phyloP scores from a whole-genome alignment of 495 filamentous ascomycete genomes.

The Aspergillus sclerotiicarbonarius region DNA sequence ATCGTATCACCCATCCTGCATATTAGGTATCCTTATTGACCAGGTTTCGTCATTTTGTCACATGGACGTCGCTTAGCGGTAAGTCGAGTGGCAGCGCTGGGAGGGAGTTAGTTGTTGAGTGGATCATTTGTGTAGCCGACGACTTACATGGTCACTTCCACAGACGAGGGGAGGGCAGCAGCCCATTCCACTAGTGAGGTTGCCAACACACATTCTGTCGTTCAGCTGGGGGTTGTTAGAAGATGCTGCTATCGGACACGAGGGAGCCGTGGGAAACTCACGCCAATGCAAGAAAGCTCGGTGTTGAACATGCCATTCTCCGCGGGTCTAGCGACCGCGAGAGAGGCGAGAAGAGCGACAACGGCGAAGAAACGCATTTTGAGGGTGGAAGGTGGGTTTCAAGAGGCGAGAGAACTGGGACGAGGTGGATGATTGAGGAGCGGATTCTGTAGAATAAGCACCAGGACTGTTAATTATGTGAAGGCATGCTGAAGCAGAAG shows the following conservation, averaged over 20 bases:
- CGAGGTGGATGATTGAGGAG: not conserved
- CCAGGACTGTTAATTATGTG: not conserved
- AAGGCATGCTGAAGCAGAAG: not conserved
- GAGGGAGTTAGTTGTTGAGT: too few relatives aligned
- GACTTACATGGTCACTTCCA: conserved; percentile 1
- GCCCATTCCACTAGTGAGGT: conserved; percentile 5
- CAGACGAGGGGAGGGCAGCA: not conserved
- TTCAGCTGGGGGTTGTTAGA: not conserved
- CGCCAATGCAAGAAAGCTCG: not conserved
- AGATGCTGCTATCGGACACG: not conserved
- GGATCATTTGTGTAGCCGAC: too few relatives aligned
- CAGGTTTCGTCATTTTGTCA: not conserved
- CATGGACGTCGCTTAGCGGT: not conserved
- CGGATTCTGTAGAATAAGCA: not conserved
- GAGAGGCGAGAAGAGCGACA: not conserved
- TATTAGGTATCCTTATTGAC: not conserved
- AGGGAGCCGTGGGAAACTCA: not conserved
- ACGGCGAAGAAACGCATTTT: conserved; percentile 3
- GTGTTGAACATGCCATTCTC: conserved; percentile 4
- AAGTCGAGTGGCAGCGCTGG: not conserved
- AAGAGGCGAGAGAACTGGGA: not conserved
- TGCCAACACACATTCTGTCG: not conserved
- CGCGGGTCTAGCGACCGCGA: not conserved
- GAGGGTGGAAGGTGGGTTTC: not conserved
- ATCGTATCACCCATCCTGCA: not conserved